Base-by-base conservation (phyloP, 1,284 basidiomycete genomes). In the Calocybe gambosa region DNA sequence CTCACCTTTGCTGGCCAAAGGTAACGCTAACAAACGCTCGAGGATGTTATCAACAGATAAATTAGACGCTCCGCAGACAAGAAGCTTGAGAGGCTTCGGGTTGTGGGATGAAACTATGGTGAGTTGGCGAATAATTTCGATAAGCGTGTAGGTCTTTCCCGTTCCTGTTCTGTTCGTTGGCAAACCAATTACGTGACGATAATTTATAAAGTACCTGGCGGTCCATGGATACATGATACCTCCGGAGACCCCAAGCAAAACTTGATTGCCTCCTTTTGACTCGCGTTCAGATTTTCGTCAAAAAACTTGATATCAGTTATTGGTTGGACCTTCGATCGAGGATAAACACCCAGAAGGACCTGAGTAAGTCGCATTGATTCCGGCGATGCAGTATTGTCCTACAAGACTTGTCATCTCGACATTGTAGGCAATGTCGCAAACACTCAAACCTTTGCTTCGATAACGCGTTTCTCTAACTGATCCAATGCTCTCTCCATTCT, bases 151-250 rank as follows among this genome's bases (percentile, higher is more conserved):
- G 0, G 93, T 96, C 69, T 96, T 96, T 5, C 93, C 93, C 0
- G 92, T 93, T 28, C 85, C 85, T 86, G 48, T 15, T 34, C 5
- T 26, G n/a, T 15, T n/a, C n/a, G n/a, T 34, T 7, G 13, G n/a
- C 2, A 7, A 2, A 16, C 13, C 3, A 13, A 16, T 7, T 8
- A 15, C 5, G 15, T 15, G 3, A 8, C 15, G 13, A 16, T 3
- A 16, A 5, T 2, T 12, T 3, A 16, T 16, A 15, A 48, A 13
- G n/a, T 62, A 89, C 91, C 94, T 49, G 95, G 94, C 4, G 95
- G 95, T 0, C 95, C 94, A 60, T 97, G 94, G n/a, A 99, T 93
- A 54, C 93, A 90, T 0, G 89, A 89, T 0, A 97, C 75, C 59
- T 93, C 85, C 1, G 79, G 71, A 0, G 84, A 77, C 49, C 76